These are phyloP conservation scores for Heritiera fomes DNA, from an alignment of 345 rosid genomes.

Conservation along the genomic window DNA sequence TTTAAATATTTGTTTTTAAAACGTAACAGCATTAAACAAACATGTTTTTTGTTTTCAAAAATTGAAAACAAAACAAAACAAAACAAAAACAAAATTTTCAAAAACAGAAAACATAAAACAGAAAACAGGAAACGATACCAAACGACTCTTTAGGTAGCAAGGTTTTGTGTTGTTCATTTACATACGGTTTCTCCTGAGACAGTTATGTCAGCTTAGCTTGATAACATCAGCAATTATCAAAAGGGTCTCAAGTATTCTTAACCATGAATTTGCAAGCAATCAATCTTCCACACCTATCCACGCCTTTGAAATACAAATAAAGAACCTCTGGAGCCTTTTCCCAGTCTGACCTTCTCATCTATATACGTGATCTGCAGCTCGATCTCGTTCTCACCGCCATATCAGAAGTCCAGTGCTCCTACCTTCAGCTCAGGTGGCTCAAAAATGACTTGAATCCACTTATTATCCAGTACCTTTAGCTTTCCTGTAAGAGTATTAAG, in stretches of 20 bases:
- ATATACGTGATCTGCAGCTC: constrained; percentile 78
- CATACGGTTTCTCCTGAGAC: too few relatives aligned
- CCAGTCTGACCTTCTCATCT: constrained; percentile 79
- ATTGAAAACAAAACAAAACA: too few relatives aligned
- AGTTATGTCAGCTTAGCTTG: not conserved
- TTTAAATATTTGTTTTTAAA: too few relatives aligned
- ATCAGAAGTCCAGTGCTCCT: constrained; percentile 63
- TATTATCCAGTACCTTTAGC: constrained; percentile 64
- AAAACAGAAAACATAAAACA: too few relatives aligned
- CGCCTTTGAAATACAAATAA: constrained; percentile 60
- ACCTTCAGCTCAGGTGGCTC: constrained; percentile 78
- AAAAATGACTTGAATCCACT: constrained; percentile 88
- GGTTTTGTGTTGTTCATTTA: too few relatives aligned
- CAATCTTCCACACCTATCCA: constrained; percentile 14
- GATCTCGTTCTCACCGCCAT: constrained; percentile 73
- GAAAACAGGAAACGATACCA: too few relatives aligned
- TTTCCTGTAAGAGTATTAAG: constrained; percentile 46
- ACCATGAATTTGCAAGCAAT: not conserved
- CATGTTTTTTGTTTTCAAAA: too few relatives aligned
- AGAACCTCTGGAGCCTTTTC: constrained; percentile 87
- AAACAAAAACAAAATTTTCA: too few relatives aligned
- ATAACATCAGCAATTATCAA: not conserved
- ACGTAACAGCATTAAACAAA: too few relatives aligned
- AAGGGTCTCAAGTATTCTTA: not conserved
- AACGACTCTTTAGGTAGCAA: too few relatives aligned